Percentiles rank a stretch among this genome's conserved stretches.
These are phyloP conservation scores for Epichloe sylvatica DNA, from an alignment of 2,329 filamentous ascomycete species.

Conservation along the genomic window DNA sequence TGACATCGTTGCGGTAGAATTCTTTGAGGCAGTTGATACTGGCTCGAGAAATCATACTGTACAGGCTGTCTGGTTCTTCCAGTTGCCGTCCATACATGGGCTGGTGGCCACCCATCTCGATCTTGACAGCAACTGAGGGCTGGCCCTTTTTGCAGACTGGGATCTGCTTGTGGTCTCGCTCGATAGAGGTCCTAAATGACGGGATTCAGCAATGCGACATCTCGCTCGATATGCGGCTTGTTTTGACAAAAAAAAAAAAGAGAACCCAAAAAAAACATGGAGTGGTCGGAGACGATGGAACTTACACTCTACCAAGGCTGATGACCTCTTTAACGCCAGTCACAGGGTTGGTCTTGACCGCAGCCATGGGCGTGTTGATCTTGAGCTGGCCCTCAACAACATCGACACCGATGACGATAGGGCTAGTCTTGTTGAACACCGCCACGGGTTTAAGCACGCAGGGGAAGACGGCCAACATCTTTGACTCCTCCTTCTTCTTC, in stretches of 20 bases:
- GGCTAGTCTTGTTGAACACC: conserved; percentile 96
- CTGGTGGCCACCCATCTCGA: conserved; percentile 84
- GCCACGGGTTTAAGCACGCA: conserved; percentile 81
- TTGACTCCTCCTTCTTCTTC: conserved; percentile 91
- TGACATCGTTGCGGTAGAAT: conserved; percentile 78
- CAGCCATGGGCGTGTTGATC: conserved; percentile 80
- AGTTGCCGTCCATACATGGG: conserved; percentile 89
- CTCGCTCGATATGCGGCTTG: not conserved
- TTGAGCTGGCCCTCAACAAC: conserved; percentile 80
- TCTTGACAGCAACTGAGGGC: conserved; percentile 95
- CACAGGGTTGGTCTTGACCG: conserved; percentile 65
- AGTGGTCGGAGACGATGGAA: conserved; percentile 14
- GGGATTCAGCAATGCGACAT: not conserved
- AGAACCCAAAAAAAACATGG: not conserved
- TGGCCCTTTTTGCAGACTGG: conserved; percentile 92
- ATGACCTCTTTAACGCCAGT: conserved; percentile 77
- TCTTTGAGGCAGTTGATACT: conserved; percentile 95
- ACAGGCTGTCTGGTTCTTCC: conserved; percentile 78
- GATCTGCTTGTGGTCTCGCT: conserved; percentile 94
- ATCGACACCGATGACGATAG: conserved; percentile 91
- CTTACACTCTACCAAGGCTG: conserved; percentile 82
- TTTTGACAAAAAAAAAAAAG: not conserved
- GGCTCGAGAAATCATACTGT: conserved; percentile 72
- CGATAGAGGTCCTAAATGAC: conserved; percentile 65
- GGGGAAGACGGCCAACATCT: conserved; percentile 92